Evolutionary conservation across 225 moss, liverwort and hornwort genomes (phyloP).

Genomic region (Anthoceros angustus): DNA sequence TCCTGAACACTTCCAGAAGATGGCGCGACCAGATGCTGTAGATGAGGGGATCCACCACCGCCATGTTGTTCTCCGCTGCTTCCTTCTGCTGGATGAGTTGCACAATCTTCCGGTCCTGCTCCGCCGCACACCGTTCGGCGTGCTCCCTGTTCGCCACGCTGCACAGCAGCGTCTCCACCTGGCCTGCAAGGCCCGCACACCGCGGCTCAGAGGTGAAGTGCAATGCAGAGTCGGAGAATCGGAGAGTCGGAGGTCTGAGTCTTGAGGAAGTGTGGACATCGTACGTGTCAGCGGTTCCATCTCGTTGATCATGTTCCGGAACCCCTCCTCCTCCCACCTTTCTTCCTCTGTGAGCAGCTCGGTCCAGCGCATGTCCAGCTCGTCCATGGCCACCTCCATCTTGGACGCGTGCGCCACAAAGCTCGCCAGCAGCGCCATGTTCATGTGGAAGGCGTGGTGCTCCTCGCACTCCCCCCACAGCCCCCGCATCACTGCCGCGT

Average conservation of each 20-base stretch:
- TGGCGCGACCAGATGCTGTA: constrained; percentile 3
- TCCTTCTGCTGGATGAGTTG: background rate
- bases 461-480: background rate
- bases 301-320: background rate
- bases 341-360: background rate
- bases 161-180: background rate
- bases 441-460: background rate
- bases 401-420: background rate
- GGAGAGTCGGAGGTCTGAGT: too few species aligned
- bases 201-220: background rate
- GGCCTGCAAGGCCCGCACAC: background rate
- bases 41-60: background rate
- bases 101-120: background rate
- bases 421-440: background rate
- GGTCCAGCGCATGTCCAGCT: background rate
- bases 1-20: background rate
- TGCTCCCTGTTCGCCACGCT: background rate
- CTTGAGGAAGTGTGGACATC: background rate
- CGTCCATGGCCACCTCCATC: background rate
- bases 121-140: background rate
- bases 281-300: background rate
- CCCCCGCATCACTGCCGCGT: background rate
- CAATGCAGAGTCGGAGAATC: background rate
- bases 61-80: background rate
- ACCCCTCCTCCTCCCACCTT: background rate